These are phyloP conservation scores for Puccinia polysora DNA, from an alignment of 1,284 basidiomycete genomes.

Conservation along the genomic window DNA sequence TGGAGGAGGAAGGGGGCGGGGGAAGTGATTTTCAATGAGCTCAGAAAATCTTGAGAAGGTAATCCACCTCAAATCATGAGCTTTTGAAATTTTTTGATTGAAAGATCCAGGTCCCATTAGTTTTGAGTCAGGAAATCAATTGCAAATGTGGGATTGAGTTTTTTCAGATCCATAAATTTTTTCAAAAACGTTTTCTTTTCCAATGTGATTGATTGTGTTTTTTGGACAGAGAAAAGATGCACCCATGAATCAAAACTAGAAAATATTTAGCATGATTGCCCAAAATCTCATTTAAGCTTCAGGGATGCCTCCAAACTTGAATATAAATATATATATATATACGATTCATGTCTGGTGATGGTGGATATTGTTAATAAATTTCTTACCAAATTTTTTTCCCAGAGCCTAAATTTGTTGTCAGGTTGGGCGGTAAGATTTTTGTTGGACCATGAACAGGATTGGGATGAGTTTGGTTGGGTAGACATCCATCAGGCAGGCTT, in stretches of 20 bases:
- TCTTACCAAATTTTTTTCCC: no score
- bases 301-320: no score
- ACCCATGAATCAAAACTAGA: background rate
- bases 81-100: constrained; percentile 73
- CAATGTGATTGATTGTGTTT: constrained; percentile 58
- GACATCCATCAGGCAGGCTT: constrained; percentile 20
- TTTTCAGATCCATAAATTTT: constrained; percentile 65
- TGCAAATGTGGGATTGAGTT: constrained; percentile 69
- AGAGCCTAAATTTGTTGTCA: no score
- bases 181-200: constrained; percentile 64
- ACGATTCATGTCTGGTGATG: no score
- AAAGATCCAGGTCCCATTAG: constrained; percentile 70
- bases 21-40: background rate
- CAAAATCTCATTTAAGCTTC: no score
- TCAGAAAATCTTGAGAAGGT: constrained; percentile 27
- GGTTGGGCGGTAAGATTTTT: background rate
- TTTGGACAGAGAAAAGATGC: no score
- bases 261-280: no score
- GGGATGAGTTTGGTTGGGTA: constrained; percentile 18
- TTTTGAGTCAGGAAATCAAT: constrained; percentile 76
- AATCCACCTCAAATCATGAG: constrained; percentile 46
- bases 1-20: background rate
- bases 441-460: background rate
- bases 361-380: no score
- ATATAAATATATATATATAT: no score